These are phyloP conservation scores for Papilionanthe hybrid DNA, from an alignment of 116 monocot genomes.

Conservation along the genomic window DNA sequence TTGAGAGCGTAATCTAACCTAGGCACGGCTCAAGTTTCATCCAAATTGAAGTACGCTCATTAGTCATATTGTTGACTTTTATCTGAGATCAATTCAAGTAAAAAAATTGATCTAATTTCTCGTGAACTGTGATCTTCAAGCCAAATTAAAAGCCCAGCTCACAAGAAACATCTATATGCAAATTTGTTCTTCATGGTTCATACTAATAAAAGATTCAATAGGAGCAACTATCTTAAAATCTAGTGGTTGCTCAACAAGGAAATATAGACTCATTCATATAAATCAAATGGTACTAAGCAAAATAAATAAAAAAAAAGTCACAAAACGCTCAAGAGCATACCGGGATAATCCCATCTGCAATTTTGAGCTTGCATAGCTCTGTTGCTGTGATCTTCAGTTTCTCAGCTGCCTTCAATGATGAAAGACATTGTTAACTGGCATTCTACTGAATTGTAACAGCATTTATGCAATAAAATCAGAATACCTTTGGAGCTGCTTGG, in stretches of 20 bases:
- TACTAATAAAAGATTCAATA: too few species aligned
- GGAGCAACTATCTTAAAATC: too few species aligned
- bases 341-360: constrained; percentile 77
- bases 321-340: constrained; percentile 29
- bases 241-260: not conserved
- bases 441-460: not conserved
- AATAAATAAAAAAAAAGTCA: not conserved
- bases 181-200: too few species aligned
- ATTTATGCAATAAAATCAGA: not conserved
- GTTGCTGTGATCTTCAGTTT: constrained; percentile 75
- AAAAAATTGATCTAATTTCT: too few species aligned
- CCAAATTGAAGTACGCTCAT: too few species aligned
- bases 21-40: too few species aligned
- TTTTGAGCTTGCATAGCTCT: constrained; percentile 57
- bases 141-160: too few species aligned
- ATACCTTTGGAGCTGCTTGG: constrained; percentile 74
- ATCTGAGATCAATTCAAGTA: too few species aligned
- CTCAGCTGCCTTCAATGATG: constrained; percentile 67
- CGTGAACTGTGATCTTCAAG: too few species aligned
- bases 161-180: too few species aligned
- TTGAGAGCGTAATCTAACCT: too few species aligned
- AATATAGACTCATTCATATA: not conserved
- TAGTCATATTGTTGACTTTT: too few species aligned
- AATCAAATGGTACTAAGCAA: not conserved
- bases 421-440: not conserved